Percentiles rank a stretch among this genome's conserved stretches.
Conservation (phyloP, 129 eudicot species). For the Sambucus nigra region DNA sequence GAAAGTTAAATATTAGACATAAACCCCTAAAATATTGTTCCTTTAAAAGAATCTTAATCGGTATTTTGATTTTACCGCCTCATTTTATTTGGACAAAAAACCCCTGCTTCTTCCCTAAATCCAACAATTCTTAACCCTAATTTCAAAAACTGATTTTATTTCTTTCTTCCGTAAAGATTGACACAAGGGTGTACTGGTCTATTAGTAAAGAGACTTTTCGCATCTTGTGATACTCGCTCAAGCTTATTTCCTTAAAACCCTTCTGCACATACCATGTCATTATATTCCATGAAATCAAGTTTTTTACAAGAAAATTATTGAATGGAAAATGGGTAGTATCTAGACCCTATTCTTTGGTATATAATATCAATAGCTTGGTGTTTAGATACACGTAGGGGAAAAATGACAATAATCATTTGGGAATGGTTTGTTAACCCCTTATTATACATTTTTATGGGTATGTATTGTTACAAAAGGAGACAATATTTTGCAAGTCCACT, state of each 20-base stretch:
- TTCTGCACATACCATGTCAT: constrained; percentile 88
- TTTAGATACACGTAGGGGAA: constrained; percentile 59
- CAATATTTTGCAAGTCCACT: constrained; percentile 54
- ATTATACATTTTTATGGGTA: constrained; percentile 42
- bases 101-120: too few species aligned
- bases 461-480: constrained; percentile 86
- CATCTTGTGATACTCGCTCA: constrained; percentile 52
- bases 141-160: too few species aligned
- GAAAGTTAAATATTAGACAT: too few species aligned
- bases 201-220: constrained; percentile 51
- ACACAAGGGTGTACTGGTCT: constrained; percentile 82
- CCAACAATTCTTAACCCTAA: too few species aligned
- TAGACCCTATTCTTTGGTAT: constrained; percentile 75
- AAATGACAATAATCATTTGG: constrained; percentile 67
- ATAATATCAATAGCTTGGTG: constrained; percentile 67
- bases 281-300: constrained; percentile 79
- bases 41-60: too few species aligned
- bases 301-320: constrained; percentile 36
- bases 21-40: too few species aligned
- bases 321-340: constrained; percentile 52
- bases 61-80: too few species aligned
- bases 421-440: constrained; percentile 59
- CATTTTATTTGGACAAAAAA: too few species aligned
- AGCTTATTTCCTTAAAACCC: constrained; percentile 53
- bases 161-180: constrained; percentile 83